Conservation (phyloP, 1,139 yeast species). For the Scheffersomyces parashehatae region DNA sequence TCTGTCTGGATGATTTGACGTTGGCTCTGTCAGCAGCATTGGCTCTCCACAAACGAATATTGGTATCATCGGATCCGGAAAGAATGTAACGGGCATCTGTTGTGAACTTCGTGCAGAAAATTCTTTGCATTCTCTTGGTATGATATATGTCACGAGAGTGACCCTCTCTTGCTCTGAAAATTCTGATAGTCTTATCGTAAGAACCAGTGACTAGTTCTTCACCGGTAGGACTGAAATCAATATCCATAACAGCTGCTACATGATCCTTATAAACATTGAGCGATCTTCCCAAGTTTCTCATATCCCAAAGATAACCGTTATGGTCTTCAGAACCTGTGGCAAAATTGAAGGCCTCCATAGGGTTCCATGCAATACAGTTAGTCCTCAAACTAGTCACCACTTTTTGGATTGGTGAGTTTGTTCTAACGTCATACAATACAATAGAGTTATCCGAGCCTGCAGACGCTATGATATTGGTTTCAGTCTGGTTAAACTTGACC, state of each 20-base stretch:
- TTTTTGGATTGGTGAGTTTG: constrained; percentile 92
- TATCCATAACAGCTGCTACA: constrained; percentile 92
- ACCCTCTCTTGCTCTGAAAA: constrained; percentile 75
- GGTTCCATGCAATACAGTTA: constrained; percentile 92
- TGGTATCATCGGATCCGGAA: constrained; percentile 95
- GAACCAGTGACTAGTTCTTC: constrained; percentile 94
- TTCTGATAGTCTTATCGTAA: constrained; percentile 88
- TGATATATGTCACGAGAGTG: constrained; percentile 95
- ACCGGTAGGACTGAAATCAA: constrained; percentile 96
- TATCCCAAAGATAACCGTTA: constrained; percentile 91
- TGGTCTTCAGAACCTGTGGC: constrained; percentile 95
- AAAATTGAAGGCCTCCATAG: constrained; percentile 94
- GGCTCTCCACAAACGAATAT: constrained; percentile 90
- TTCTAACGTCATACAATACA: constrained; percentile 86
- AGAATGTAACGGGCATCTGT: constrained; percentile 87
- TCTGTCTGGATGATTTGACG: constrained; percentile 77
- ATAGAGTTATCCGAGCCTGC: constrained; percentile 92
- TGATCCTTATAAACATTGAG: constrained; percentile 90
- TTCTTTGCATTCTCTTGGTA: constrained; percentile 96
- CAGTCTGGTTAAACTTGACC: constrained; percentile 87
- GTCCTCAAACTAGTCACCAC: constrained; percentile 81
- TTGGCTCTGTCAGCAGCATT: constrained; percentile 81
- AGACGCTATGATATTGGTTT: constrained; percentile 84
- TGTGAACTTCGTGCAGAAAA: constrained; percentile 78
- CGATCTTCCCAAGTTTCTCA: constrained; percentile 84